Evolutionary conservation across 495 filamentous ascomycete species (phyloP).

Genomic region (Aspergillus homomorphus): DNA sequence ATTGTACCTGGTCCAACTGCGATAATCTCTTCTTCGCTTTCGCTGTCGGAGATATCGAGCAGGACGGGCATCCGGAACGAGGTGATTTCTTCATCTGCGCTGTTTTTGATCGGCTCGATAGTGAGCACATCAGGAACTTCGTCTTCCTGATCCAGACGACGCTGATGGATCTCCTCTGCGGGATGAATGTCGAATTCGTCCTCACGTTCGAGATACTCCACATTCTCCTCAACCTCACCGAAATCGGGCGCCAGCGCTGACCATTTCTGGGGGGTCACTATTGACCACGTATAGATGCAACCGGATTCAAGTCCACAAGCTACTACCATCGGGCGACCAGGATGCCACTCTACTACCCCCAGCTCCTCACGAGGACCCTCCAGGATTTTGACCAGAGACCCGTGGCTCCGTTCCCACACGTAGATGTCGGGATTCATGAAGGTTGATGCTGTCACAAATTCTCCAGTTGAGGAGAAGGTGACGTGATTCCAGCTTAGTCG

Average conservation of each 20-base stretch:
- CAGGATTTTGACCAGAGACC: conserved; percentile 92
- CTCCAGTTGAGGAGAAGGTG: conserved; percentile 85
- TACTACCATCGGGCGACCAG: conserved; percentile 78
- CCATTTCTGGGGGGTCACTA: conserved; percentile 90
- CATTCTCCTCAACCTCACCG: conserved; percentile 95
- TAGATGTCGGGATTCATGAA: conserved; percentile 98
- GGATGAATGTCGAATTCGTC: conserved; percentile 99
- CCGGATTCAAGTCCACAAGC: conserved; percentile 89
- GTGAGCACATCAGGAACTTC: conserved; percentile 85
- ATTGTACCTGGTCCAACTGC: conserved; percentile 81
- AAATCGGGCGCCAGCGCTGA: conserved; percentile 96
- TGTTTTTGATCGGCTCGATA: conserved; percentile 60
- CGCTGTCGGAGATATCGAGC: conserved; percentile 70
- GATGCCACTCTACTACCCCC: conserved; percentile 96
- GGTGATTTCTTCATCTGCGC: conserved; percentile 48
- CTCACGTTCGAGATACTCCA: conserved; percentile 90
- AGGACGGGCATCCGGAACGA: conserved; percentile 84
- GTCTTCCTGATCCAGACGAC: conserved; percentile 83
- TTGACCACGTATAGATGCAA: conserved; percentile 88
- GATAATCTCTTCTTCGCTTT: conserved; percentile 85
- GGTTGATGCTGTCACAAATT: conserved; percentile 83
- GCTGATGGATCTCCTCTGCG: conserved; percentile 89
- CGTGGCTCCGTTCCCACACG: conserved; percentile 92
- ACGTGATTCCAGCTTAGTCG: conserved; percentile 93
- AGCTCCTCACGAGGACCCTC: conserved; percentile 95